phyloP scores from a whole-genome alignment of 2,329 filamentous ascomycete genomes.

The Amphichorda felina region DNA sequence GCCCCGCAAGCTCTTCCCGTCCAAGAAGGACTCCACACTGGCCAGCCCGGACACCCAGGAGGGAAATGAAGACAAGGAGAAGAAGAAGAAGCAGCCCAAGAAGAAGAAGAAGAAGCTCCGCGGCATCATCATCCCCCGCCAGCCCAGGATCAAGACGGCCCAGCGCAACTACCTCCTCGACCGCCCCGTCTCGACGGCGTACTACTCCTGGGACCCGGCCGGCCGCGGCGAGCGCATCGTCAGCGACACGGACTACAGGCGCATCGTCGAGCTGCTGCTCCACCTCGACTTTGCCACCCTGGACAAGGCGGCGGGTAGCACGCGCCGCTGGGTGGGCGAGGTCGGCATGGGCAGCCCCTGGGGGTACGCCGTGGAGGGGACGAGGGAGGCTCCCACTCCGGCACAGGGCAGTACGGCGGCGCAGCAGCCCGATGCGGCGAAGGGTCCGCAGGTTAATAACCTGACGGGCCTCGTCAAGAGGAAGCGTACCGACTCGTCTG shows the following conservation, averaged over 20 bases:
- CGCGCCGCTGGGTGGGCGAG: conserved; percentile 58
- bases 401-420: background rate
- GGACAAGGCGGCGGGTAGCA: conserved; percentile 51
- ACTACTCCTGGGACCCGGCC: conserved; percentile 53
- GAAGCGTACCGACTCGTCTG: conserved; percentile 21
- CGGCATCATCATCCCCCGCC: conserved; percentile 50
- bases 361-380: conserved; percentile 38
- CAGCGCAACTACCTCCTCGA: conserved; percentile 36
- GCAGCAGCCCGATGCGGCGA: background rate
- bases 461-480: conserved; percentile 35
- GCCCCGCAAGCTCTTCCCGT: conserved; percentile 18
- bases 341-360: conserved; percentile 40
- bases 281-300: conserved; percentile 62
- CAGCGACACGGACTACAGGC: conserved; percentile 51
- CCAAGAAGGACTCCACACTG: conserved; percentile 7
- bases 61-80: conserved; percentile 6
- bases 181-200: conserved; percentile 38
- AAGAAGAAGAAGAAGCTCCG: conserved; percentile 28
- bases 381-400: conserved; percentile 12
- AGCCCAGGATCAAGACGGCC: conserved; percentile 53
- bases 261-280: conserved; percentile 56
- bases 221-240: conserved; percentile 54
- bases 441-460: conserved; percentile 25
- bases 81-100: conserved; percentile 14
- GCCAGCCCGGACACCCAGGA: conserved; percentile 7